Base-by-base conservation (phyloP, 2,329 filamentous ascomycete species). In the Erysiphe pulchra region DNA sequence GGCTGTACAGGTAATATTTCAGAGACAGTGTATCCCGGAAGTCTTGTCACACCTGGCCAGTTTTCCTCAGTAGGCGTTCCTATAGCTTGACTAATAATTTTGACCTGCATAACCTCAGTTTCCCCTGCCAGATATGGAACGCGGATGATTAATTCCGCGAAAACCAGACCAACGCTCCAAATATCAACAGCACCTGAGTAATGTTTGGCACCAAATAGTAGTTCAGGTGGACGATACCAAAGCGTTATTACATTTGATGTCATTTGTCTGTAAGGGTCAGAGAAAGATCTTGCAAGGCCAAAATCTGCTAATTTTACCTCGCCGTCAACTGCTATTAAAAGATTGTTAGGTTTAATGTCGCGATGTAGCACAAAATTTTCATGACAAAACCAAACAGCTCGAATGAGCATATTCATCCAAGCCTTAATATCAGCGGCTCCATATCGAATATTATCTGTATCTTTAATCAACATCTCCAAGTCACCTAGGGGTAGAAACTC, bases 281-380 rank as follows among this genome's bases (percentile, higher is more conserved):
- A 79, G 60, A 94, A 94, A 49, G 71, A 74, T 50, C 90, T 70
- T 6, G 90, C 90, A 32, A 98, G 75, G 69, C 90, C 90, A 55
- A 98, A 98, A 78, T 98, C 90, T 33, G 87, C 90, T 44, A 98
- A 73, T 61, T 95, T 95, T 57, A 98, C 75, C 57, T 87, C 82
- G 43, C 90, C 87, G 58, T 93, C 82, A 38, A 83, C 80, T 18
- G 85, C 85, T 55, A 98, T 92, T 48, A 98, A 70, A 62, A 95
- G 66, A 65, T 98, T 98, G 71, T 95, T 95, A 42, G 87, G 87
- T 64, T 98, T 98, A 67, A 98, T 95, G 66, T 98, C 90, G 54
- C 90, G 82, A 63, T 98, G 90, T 30, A 98, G 70, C 16, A 98
- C 74, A 55, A 80, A 87, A 60, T 90, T 92, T 59, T 86, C 82